Conservation (phyloP, 495 filamentous ascomycete genomes). For the Emericellopsis terricola region DNA sequence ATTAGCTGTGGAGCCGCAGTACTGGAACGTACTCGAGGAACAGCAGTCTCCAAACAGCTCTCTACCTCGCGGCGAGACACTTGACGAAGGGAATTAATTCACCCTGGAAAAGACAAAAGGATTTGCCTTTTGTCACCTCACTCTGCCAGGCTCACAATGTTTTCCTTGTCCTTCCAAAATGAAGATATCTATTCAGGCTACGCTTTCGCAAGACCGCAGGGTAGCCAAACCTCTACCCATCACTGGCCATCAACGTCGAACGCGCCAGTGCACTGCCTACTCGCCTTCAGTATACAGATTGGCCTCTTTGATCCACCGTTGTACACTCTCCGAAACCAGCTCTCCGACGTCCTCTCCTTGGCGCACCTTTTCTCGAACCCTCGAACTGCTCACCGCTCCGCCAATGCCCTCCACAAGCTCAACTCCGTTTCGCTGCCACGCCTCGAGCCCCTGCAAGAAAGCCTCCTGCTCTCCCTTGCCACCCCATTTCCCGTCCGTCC, state of each 20-base stretch:
- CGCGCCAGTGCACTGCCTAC: no score
- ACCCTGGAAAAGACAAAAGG: background rate
- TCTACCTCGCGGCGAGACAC: background rate
- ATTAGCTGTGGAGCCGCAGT: background rate
- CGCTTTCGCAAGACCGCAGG: background rate
- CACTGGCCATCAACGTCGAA: no score
- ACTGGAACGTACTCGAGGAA: background rate
- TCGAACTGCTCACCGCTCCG: slow-evolving; percentile 58
- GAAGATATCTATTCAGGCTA: no score
- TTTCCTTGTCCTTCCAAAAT: no score
- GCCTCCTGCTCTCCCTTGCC: slow-evolving; percentile 34
- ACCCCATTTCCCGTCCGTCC: slow-evolving; percentile 53
- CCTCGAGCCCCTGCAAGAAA: slow-evolving; percentile 34
- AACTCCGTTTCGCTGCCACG: slow-evolving; percentile 41
- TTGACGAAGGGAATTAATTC: background rate
- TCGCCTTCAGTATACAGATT: slow-evolving; percentile 37
- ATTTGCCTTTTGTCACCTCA: background rate
- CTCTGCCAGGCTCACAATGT: no score
- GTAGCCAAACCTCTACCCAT: background rate
- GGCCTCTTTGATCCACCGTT: slow-evolving; percentile 35
- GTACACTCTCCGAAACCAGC: slow-evolving; percentile 47
- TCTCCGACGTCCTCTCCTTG: slow-evolving; percentile 36
- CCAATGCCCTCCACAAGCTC: slow-evolving; percentile 43
- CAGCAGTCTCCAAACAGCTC: background rate
- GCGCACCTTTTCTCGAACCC: slow-evolving; percentile 44